phyloP scores from a whole-genome alignment of 768 basidiomycete species.

The Boletus vermiculosoides region DNA sequence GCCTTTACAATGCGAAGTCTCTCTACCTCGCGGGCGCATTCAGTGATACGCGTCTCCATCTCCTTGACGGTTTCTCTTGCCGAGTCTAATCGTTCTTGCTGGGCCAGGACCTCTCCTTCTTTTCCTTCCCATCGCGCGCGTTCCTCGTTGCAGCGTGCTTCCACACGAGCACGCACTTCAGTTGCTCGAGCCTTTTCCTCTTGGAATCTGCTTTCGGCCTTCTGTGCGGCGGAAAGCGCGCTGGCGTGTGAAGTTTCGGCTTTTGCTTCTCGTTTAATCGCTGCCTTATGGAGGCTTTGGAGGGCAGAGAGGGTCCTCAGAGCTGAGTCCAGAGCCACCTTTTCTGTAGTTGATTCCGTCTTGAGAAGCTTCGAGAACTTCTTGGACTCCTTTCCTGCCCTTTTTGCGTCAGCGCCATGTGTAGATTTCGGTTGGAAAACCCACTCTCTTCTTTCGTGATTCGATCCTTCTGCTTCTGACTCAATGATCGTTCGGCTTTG shows the following conservation, averaged over 20 bases:
- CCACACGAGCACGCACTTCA: constrained; percentile 46
- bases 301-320: constrained; percentile 64
- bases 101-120: constrained; percentile 45
- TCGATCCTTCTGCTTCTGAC: constrained; percentile 48
- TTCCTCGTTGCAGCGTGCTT: constrained; percentile 47
- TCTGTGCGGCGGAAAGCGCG: constrained; percentile 56
- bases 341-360: constrained; percentile 66
- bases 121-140: constrained; percentile 58
- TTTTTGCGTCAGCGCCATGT: neutral
- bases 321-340: constrained; percentile 55
- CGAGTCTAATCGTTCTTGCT: constrained; percentile 49
- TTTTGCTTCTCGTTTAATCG: constrained; percentile 63
- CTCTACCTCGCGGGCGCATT: constrained; percentile 75
- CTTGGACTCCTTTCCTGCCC: constrained; percentile 55
- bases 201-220: constrained; percentile 58
- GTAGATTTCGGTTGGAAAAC: constrained; percentile 10
- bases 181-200: constrained; percentile 60
- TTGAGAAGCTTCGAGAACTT: constrained; percentile 68
- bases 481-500: constrained; percentile 48
- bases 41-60: constrained; percentile 59
- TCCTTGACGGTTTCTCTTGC: constrained; percentile 53
- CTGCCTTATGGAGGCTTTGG: constrained; percentile 67
- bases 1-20: constrained; percentile 60
- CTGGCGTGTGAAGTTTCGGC: constrained; percentile 54
- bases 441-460: constrained; percentile 54